These are phyloP conservation scores for Ogataea polymorpha DNA, from an alignment of 805 yeast genomes.

Conservation along the genomic window DNA sequence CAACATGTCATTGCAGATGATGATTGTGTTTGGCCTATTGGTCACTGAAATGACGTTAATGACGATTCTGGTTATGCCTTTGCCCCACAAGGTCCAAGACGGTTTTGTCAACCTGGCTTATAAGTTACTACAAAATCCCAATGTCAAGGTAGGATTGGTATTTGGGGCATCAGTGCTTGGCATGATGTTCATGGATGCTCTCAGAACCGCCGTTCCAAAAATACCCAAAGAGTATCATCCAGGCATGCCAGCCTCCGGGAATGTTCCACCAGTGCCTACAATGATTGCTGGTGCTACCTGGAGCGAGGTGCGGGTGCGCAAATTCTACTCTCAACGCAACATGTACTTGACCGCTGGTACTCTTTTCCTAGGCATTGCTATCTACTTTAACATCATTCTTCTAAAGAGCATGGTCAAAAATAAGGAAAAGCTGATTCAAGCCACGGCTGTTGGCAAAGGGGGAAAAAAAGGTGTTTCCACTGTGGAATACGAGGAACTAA, in stretches of 20 bases:
- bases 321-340: conserved; percentile 56
- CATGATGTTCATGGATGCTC: conserved; percentile 48
- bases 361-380: conserved; percentile 43
- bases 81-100: conserved; percentile 42
- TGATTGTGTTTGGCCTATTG: conserved; percentile 38
- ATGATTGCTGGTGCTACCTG: conserved; percentile 9
- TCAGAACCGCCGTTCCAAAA: conserved; percentile 24
- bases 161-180: conserved; percentile 39
- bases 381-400: conserved; percentile 42
- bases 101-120: conserved; percentile 36
- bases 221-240: conserved; percentile 9
- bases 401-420: conserved; percentile 43
- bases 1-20: conserved; percentile 33
- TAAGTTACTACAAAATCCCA: conserved; percentile 31
- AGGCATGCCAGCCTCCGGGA: conserved; percentile 4
- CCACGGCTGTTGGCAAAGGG: conserved; percentile 29
- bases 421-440: conserved; percentile 24
- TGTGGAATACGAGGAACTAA: conserved; percentile 20
- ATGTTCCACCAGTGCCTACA: conserved; percentile 9
- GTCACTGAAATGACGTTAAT: conserved; percentile 43
- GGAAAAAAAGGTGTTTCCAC: conserved; percentile 41
- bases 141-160: conserved; percentile 40
- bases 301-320: conserved; percentile 40
- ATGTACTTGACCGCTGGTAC: conserved; percentile 55
- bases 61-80: conserved; percentile 44